Conservation (phyloP, 2,329 filamentous ascomycete genomes). For the Fonsecaea pugnacius region DNA sequence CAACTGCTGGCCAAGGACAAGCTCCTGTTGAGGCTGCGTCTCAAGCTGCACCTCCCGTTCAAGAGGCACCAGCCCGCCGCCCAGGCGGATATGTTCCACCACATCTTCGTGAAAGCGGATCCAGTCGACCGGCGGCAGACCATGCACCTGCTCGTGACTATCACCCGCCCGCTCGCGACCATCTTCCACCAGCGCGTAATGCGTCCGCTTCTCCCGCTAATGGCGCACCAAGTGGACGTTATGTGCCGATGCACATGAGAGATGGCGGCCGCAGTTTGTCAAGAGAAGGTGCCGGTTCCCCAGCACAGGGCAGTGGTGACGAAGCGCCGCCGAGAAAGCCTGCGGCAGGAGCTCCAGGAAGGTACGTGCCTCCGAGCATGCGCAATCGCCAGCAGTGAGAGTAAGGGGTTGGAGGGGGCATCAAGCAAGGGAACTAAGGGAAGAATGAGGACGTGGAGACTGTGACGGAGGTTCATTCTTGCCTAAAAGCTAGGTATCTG, state of each 20-base stretch:
- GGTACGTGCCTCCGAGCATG: conserved; percentile 37
- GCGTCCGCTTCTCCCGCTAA: conserved; percentile 39
- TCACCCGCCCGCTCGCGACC: conserved; percentile 36
- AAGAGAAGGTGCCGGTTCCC: conserved; percentile 29
- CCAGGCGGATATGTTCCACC: conserved; percentile 45
- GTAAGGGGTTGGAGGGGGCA: not conserved
- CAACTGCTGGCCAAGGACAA: conserved; percentile 8
- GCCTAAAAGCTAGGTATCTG: conserved; percentile 20
- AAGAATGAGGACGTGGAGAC: conserved; percentile 5
- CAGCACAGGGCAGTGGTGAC: conserved; percentile 27
- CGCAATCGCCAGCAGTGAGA: conserved; percentile 30
- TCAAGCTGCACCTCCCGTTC: conserved; percentile 22
- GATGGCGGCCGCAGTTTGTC: conserved; percentile 38
- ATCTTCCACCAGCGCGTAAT: conserved; percentile 37
- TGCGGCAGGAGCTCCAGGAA: conserved; percentile 18
- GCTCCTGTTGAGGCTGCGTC: conserved; percentile 17
- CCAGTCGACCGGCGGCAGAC: conserved; percentile 24
- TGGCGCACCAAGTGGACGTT: conserved; percentile 41
- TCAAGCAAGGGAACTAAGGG: not conserved
- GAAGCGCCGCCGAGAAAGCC: conserved; percentile 29
- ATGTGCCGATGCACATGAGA: conserved; percentile 41
- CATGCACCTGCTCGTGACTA: conserved; percentile 36
- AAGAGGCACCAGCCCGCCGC: conserved; percentile 37
- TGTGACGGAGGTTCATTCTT: conserved; percentile 10
- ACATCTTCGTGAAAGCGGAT: conserved; percentile 44